Base-by-base conservation (phyloP, 2,329 filamentous ascomycete species). In the Fusarium kyushuense region DNA sequence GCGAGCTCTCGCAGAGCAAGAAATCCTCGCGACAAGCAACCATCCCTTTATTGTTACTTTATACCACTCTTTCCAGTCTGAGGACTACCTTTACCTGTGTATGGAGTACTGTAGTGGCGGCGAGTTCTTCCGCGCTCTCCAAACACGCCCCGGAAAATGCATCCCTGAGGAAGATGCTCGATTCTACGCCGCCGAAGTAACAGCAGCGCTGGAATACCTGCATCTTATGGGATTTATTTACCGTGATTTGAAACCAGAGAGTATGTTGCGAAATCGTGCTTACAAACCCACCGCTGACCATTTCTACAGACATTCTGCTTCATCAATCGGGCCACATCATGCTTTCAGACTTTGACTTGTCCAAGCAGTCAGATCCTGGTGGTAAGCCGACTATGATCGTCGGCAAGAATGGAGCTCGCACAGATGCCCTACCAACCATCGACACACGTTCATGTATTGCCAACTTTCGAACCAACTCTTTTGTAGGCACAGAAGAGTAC, bases 211-310 rank as follows among this genome's bases (percentile, higher is more conserved):
- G 61, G 96, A 99, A 78, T 99, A 99, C 74, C 86, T 99, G 49
- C 96, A 99, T 82, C 83, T 99, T 67, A 99, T 99, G 96, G 96
- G 96, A 27, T 99, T 99, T 82, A 99, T 99, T 70, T 99, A 99
- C 81, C 90, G 96, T 72, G 96, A 99, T 81, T 79, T 99, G 75
- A 99, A 99, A 82, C 96, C 96, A 70, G 96, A 99, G 82, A 99
- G 94, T 97, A 85, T 27, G 65, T 59, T 46, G 12, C 29, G 36
- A 35, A 21, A 19, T 6, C 6, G 6, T 51, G 64, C 65, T 73
- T 48, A 67, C 38, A 40, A 46, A 21, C 32, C 10, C 32, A 12
- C 12, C 9, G 30, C 67, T 70, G 25, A 70, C 67, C 13, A 7
- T 33, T 38, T 17, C 23, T 3, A 47, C 43, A 97, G 94, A 99